Base-by-base conservation (phyloP, 768 basidiomycete genomes). In the Arthromyces matolae region DNA sequence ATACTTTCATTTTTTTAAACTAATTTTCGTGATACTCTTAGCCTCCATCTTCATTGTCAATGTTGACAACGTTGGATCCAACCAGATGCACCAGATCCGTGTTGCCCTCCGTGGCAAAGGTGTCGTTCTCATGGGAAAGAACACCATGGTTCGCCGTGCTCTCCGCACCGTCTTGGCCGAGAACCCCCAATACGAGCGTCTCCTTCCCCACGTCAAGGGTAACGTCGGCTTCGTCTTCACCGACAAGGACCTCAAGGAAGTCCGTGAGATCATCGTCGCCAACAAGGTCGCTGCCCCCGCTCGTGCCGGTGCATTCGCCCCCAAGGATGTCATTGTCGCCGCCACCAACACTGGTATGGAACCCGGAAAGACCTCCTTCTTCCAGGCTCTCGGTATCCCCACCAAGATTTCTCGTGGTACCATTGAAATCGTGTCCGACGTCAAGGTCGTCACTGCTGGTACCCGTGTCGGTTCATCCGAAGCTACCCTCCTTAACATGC, bases 221-320 rank as follows among this genome's bases (percentile, higher is more conserved):
- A 99, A 99, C 83, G 89, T 99, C 61, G 96, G 96, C 40, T 99
- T 99, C 76, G 95, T 99, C 68, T 99, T 98, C 81, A 95, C 96
- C 59, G 69, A 79, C 22, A 72, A 69, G 38, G 96, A 99, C 64
- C 84, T 98, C 64, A 93, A 96, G 76, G 95, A 98, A 33, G 60
- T 98, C 56, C 93, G 96, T 56, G 90, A 93, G 37, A 71, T 92
- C 64, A 96, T 98, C 72, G 66, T 89, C 60, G 82, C 92, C 68
- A 98, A 98, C 86, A 94, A 94, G 77, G 94, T 99, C 54, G 91
- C 92, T 45, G 96, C 96, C 42, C 96, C 96, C 37, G 96, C 96
- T 58, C 93, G 96, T 80, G 94, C 96, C 54, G 95, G 94, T 80
- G 95, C 95, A 28, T 81, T 84, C 60, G 94, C 95, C 29, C 89